Conservation (phyloP, 1,139 yeast genomes). For the Hemisphaericaspora subhashii region DNA sequence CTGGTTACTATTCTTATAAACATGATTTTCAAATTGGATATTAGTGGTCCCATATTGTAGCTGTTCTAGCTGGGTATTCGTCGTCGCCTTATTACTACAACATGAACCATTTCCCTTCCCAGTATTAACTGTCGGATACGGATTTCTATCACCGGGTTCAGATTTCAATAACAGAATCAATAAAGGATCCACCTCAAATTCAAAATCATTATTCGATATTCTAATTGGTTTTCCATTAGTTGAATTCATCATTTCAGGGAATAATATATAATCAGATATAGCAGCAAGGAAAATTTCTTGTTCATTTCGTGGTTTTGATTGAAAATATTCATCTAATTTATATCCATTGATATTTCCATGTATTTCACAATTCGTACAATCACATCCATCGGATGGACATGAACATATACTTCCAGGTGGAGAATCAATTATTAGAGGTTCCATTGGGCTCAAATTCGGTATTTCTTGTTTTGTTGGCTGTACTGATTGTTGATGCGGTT, state of each 20-base stretch:
- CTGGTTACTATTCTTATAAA: neutral
- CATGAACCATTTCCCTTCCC: neutral
- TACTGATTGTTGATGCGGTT: neutral
- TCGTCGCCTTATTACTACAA: neutral
- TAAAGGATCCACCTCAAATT: constrained; percentile 1
- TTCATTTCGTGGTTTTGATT: constrained; percentile 4
- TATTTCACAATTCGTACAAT: constrained; percentile 52
- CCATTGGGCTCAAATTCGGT: neutral
- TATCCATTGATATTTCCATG: constrained; percentile 57
- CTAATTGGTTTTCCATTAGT: neutral
- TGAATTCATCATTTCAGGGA: neutral
- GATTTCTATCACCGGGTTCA: neutral
- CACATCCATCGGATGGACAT: constrained; percentile 49
- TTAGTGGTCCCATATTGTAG: too few relatives aligned
- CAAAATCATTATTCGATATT: neutral
- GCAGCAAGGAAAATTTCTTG: constrained; percentile 2
- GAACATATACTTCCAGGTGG: constrained; percentile 30
- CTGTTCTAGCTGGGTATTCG: neutral
- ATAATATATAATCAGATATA: neutral
- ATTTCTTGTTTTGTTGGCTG: too few relatives aligned
- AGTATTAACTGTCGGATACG: neutral
- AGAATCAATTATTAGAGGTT: neutral
- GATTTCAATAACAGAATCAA: neutral
- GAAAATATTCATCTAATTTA: constrained; percentile 38
- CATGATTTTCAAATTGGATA: neutral